Conservation (phyloP, 2,329 filamentous ascomycete species). For the Exutisphaerella laricina region DNA sequence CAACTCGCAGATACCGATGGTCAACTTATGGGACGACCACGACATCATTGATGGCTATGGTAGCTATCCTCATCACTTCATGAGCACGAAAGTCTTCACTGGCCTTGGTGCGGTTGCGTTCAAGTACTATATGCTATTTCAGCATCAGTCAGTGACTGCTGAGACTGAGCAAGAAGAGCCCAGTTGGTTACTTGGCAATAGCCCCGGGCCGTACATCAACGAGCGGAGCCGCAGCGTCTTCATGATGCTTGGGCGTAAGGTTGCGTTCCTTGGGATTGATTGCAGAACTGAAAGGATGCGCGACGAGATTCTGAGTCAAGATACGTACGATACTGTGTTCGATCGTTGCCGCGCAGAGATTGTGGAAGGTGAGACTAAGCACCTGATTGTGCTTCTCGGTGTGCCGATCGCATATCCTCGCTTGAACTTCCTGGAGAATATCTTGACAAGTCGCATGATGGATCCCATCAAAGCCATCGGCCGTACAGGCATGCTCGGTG, state of each 20-base stretch:
- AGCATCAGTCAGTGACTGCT: conserved; percentile 79
- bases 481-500: conserved; percentile 71
- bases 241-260: conserved; percentile 70
- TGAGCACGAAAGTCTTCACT: conserved; percentile 80
- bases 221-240: conserved; percentile 81
- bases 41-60: conserved; percentile 68
- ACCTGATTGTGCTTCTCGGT: conserved; percentile 80
- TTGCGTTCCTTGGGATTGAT: conserved; percentile 81
- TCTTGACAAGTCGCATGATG: conserved; percentile 77
- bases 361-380: conserved; percentile 75
- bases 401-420: conserved; percentile 52
- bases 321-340: conserved; percentile 81
- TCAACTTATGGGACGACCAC: conserved; percentile 97
- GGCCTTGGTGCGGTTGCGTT: conserved; percentile 87
- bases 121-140: conserved; percentile 99
- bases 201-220: conserved; percentile 82
- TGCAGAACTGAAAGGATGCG: conserved; percentile 85
- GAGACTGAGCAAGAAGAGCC: conserved; percentile 81
- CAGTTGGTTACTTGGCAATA: conserved; percentile 78
- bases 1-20: conserved; percentile 91
- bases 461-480: conserved; percentile 85
- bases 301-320: conserved; percentile 71
- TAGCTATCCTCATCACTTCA: conserved; percentile 86
- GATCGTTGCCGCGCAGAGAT: conserved; percentile 80
- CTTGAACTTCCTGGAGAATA: conserved; percentile 56